Evolutionary conservation across 2,329 filamentous ascomycete genomes (phyloP), one percentile per base, ranked within the genome.

Genomic region (Ophiostoma sp.): DNA sequence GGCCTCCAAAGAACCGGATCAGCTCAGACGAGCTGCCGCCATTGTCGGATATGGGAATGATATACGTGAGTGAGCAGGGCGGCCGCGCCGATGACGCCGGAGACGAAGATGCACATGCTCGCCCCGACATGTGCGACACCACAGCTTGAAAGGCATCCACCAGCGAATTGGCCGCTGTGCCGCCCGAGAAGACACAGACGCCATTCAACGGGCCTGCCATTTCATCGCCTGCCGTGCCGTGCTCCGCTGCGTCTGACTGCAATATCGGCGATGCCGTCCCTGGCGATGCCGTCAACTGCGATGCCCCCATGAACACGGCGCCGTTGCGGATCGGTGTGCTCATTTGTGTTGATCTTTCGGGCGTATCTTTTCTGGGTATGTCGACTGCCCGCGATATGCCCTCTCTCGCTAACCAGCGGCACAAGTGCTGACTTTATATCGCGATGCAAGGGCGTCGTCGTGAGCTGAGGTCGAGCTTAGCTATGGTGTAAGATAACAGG

Each of bases 31-130:
- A 96, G 75, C 92, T 96, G 54, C 94, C 94, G 67, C 94, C 94
- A 79, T 98, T 98, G 80, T 98, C 94, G 74, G 91, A 95, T 77
- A 97, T 97, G 48, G 94, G 94, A 68, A 98, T 96, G 71, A 97
- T 88, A 79, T 96, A 96, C 79, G 87, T 92, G 60, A 96, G 81
- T 2, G 85, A 82, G 76, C 90, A 90, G 57, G 85, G 80, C 72
- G 11, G 62, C 33, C 17, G 54, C 35, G 54, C 85, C 88, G 33
- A 85, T 89, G 73, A 88, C 80, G 15, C 33, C 13, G 17, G 1
- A 48, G 48, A 57, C 15, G 11, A 57, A 6, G 52, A 23, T 15
- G 52, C 11, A 20, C 20, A 23, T 36, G 57, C 17, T 2, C 52
- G 13, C 39, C n/a, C 48, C 15, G 68, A 69, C n/a, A 74, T 15